phyloP scores from a whole-genome alignment of 768 basidiomycete genomes.

The Podaxis rugospora region DNA sequence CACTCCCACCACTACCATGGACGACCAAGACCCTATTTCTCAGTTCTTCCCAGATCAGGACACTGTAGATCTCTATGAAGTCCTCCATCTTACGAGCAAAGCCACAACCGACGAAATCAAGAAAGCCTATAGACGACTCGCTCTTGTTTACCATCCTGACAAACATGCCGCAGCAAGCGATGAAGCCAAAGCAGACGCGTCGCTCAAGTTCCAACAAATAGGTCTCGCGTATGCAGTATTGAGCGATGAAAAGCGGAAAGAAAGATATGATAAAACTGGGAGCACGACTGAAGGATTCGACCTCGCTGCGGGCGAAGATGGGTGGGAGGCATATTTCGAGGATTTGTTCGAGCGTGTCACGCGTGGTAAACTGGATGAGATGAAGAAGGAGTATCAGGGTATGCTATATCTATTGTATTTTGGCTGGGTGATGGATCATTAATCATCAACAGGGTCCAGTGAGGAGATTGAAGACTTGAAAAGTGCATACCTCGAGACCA shows the following conservation, averaged over 20 bases:
- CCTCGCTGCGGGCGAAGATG: slow-evolving; percentile 68
- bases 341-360: slow-evolving; percentile 86
- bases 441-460: slow-evolving; percentile 58
- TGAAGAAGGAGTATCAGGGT: slow-evolving; percentile 96
- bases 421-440: neutral
- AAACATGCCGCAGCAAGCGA: slow-evolving; percentile 68
- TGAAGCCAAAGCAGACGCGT: slow-evolving; percentile 59
- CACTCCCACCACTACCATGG: slow-evolving; percentile 38
- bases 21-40: slow-evolving; percentile 64
- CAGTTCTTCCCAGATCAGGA: slow-evolving; percentile 78
- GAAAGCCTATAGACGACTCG: slow-evolving; percentile 81
- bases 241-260: slow-evolving; percentile 68
- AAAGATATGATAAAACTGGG: slow-evolving; percentile 83
- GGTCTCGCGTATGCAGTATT: slow-evolving; percentile 93
- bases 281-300: slow-evolving; percentile 78
- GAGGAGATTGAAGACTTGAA: slow-evolving; percentile 84
- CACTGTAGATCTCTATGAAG: slow-evolving; percentile 70
- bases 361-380: slow-evolving; percentile 80
- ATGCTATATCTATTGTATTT: slow-evolving; percentile 1
- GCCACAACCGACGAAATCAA: slow-evolving; percentile 68
- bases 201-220: slow-evolving; percentile 84
- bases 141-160: slow-evolving; percentile 85
- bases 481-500: slow-evolving; percentile 62
- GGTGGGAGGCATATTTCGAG: slow-evolving; percentile 96
- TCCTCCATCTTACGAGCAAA: slow-evolving; percentile 52